Percentiles rank a stretch among this genome's conserved stretches.
Evolutionary conservation across 2,329 filamentous ascomycete genomes (phyloP).

Genomic region (Cercospora sp.): DNA sequence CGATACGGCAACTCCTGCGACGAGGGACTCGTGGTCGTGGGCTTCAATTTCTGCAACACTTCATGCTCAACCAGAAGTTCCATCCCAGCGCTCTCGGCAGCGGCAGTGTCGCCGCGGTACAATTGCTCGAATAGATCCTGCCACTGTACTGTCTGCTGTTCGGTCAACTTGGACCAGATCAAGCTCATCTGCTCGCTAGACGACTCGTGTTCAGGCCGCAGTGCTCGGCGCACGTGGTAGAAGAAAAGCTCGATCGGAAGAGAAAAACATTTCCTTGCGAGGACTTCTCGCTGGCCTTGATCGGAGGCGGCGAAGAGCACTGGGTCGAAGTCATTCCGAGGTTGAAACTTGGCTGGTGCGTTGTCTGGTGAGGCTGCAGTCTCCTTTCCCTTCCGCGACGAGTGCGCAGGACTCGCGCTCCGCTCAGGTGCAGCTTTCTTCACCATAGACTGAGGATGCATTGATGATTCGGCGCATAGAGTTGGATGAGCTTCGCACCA

Average conservation of each 20-base stretch:
- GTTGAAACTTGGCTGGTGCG: not conserved
- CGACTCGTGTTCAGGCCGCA: not conserved
- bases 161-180: slow-evolving; percentile 4
- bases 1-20: not conserved
- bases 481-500: not conserved
- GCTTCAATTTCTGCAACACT: not conserved
- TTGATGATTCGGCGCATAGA: not conserved
- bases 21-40: not conserved
- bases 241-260: slow-evolving; percentile 5
- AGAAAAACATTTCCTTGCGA: not conserved
- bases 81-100: not conserved
- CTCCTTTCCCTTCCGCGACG: not conserved
- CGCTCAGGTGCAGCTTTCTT: not conserved
- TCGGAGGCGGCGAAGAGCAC: not conserved
- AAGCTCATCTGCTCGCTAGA: not conserved
- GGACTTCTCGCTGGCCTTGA: not conserved
- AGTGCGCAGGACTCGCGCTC: not conserved
- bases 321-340: not conserved
- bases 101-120: not conserved
- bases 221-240: not conserved
- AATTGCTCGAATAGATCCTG: not conserved
- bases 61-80: slow-evolving; percentile 1
- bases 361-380: not conserved
- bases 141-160: not conserved
- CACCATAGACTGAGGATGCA: not conserved